A percentile compares a stretch with the other conserved stretches of the same genome.
phyloP scores from a whole-genome alignment of 805 yeast genomes.

The Teunomyces panamensis region DNA sequence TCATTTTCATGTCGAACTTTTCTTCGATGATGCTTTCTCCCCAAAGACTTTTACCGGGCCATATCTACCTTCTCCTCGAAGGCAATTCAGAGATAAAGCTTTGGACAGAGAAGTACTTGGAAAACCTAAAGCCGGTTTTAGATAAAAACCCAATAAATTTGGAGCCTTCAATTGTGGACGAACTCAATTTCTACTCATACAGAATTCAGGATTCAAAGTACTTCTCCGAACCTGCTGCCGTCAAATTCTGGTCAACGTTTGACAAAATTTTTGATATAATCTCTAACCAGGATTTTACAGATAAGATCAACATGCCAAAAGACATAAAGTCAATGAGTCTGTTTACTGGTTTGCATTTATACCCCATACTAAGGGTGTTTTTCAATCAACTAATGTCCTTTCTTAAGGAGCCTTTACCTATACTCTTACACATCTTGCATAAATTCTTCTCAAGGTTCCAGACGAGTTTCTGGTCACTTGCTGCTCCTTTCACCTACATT shows the following conservation, averaged over 20 bases:
- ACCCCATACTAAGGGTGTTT: slow-evolving; percentile 38
- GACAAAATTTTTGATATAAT: slow-evolving; percentile 33
- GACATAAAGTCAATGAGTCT: slow-evolving; percentile 31
- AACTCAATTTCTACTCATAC: slow-evolving; percentile 50
- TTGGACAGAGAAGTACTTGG: slow-evolving; percentile 43
- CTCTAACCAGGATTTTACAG: slow-evolving; percentile 32
- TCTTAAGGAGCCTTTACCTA: slow-evolving; percentile 50
- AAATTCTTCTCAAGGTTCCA: slow-evolving; percentile 43
- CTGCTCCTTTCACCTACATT: slow-evolving; percentile 52
- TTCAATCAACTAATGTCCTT: slow-evolving; percentile 52
- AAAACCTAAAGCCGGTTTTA: not conserved
- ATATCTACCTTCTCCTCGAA: slow-evolving; percentile 52
- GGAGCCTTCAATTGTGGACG: slow-evolving; percentile 45
- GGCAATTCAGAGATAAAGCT: slow-evolving; percentile 45
- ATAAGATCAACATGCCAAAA: slow-evolving; percentile 23
- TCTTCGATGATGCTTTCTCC: not conserved
- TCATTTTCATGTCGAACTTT: not conserved
- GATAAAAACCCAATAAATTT: not conserved
- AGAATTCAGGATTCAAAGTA: slow-evolving; percentile 51
- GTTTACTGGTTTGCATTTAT: slow-evolving; percentile 28
- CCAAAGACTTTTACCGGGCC: slow-evolving; percentile 40
- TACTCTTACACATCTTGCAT: slow-evolving; percentile 51
- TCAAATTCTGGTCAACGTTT: slow-evolving; percentile 48
- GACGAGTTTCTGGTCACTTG: slow-evolving; percentile 50
- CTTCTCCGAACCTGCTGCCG: slow-evolving; percentile 42